Percentiles rank a stretch among this genome's conserved stretches.
phyloP scores from a whole-genome alignment of 306 rosid species.

The Crotalaria pallida region DNA sequence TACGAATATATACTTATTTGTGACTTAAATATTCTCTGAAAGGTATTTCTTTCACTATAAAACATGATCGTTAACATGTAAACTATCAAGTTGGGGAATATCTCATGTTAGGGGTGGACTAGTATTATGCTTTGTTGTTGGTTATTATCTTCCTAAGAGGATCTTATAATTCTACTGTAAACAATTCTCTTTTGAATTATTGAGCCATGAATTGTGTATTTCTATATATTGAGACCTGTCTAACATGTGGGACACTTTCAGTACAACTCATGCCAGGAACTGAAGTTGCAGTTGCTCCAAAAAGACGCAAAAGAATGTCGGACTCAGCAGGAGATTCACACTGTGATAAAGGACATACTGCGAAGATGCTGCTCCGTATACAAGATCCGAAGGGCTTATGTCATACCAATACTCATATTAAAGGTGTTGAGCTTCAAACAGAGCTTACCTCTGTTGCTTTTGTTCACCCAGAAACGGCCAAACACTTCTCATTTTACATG shows the following conservation, averaged over 20 bases:
- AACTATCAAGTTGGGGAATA: conserved; percentile 10
- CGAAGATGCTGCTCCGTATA: conserved; percentile 65
- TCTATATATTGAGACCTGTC: conserved; percentile 8
- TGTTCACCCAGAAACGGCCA: conserved; percentile 85
- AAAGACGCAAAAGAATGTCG: conserved; percentile 50
- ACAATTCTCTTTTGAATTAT: conserved; percentile 11
- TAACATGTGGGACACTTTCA: conserved; percentile 37
- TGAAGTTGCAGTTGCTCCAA: conserved; percentile 90
- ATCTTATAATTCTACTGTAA: background rate
- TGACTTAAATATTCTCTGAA: background rate
- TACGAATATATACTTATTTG: background rate
- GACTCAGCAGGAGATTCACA: conserved; percentile 35
- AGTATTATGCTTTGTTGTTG: conserved; percentile 7
- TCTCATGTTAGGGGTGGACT: conserved; percentile 7
- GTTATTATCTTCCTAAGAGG: background rate
- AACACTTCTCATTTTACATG: conserved; percentile 44
- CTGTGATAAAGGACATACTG: conserved; percentile 28
- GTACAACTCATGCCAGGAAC: conserved; percentile 89
- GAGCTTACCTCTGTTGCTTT: conserved; percentile 80
- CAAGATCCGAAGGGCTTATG: conserved; percentile 62
- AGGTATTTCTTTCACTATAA: conserved; percentile 4
- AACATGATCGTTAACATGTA: background rate
- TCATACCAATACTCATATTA: conserved; percentile 31
- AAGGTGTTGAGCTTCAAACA: conserved; percentile 55
- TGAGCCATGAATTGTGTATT: background rate